A percentile compares a stretch with the other conserved stretches of the same genome.
phyloP scores from a whole-genome alignment of 2,329 filamentous ascomycete genomes.

The Trichoderma citrinoviride region DNA sequence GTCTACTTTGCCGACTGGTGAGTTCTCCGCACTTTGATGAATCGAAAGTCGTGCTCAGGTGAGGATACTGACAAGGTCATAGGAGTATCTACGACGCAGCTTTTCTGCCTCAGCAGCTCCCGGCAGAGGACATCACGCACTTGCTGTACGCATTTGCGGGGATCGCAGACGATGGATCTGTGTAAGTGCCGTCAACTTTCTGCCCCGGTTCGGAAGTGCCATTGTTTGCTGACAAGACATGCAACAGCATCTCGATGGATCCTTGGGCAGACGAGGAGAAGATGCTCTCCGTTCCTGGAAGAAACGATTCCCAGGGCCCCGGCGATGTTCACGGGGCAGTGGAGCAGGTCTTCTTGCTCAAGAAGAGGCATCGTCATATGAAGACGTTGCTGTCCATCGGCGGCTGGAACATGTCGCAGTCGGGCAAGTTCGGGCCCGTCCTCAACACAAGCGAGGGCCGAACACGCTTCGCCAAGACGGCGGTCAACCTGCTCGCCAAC shows the following conservation, averaged over 20 bases:
- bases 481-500: constrained; percentile 68
- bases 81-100: constrained; percentile 66
- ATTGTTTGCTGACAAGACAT: background rate
- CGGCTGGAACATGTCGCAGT: constrained; percentile 69
- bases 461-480: constrained; percentile 62
- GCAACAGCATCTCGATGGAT: constrained; percentile 24
- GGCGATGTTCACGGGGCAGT: constrained; percentile 73
- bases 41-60: constrained; percentile 59
- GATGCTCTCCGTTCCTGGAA: constrained; percentile 36
- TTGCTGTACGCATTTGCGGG: constrained; percentile 61
- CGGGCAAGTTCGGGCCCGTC: constrained; percentile 60
- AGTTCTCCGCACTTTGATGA: constrained; percentile 36
- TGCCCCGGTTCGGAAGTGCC: background rate
- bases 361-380: constrained; percentile 71
- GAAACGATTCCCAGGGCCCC: constrained; percentile 30
- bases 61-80: constrained; percentile 28
- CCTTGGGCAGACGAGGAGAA: constrained; percentile 56
- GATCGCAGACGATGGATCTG: constrained; percentile 45
- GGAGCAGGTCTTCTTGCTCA: constrained; percentile 73
- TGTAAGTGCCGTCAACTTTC: constrained; percentile 36
- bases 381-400: constrained; percentile 81
- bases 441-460: constrained; percentile 62
- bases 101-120: constrained; percentile 68
- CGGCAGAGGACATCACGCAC: constrained; percentile 68
- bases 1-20: constrained; percentile 58